These are phyloP conservation scores for Citrus trifoliata DNA, from an alignment of 345 rosid species.

Conservation along the genomic window DNA sequence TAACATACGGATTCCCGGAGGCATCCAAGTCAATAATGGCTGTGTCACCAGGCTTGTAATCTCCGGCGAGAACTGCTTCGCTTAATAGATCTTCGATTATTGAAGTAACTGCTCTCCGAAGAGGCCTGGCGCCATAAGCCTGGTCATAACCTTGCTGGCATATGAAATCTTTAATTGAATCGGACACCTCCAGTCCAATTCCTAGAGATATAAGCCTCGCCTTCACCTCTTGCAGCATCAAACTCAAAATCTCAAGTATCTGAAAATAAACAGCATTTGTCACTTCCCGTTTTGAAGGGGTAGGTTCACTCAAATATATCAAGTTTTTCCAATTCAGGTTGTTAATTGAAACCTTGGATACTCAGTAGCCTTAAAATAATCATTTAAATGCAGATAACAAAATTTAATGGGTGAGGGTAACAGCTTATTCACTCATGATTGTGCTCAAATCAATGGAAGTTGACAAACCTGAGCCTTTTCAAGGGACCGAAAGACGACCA, in stretches of 20 bases:
- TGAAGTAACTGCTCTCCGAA: slow-evolving; percentile 76
- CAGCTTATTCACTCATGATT: background rate
- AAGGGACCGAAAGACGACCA: slow-evolving; percentile 84
- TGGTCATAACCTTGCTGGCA: slow-evolving; percentile 83
- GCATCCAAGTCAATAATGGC: slow-evolving; percentile 73
- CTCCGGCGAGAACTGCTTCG: slow-evolving; percentile 76
- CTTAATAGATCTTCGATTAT: slow-evolving; percentile 80
- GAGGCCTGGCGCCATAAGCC: slow-evolving; percentile 80
- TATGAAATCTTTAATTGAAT: slow-evolving; percentile 67
- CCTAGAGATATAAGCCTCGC: slow-evolving; percentile 72
- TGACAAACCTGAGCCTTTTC: slow-evolving; percentile 83
- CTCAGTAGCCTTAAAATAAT: background rate
- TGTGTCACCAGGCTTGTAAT: slow-evolving; percentile 75
- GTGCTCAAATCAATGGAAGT: background rate
- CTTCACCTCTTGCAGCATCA: slow-evolving; percentile 89
- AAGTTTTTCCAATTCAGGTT: background rate
- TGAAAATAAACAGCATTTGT: slow-evolving; percentile 23
- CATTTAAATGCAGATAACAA: background rate
- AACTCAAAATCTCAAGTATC: slow-evolving; percentile 74
- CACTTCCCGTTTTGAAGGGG: background rate
- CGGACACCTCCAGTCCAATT: slow-evolving; percentile 80
- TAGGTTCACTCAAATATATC: background rate
- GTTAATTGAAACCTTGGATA: background rate
- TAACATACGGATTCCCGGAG: slow-evolving; percentile 66
- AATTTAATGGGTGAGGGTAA: background rate